Evolutionary conservation across 2,329 filamentous ascomycete species (phyloP).

Genomic region (Fusarium haematococcum): DNA sequence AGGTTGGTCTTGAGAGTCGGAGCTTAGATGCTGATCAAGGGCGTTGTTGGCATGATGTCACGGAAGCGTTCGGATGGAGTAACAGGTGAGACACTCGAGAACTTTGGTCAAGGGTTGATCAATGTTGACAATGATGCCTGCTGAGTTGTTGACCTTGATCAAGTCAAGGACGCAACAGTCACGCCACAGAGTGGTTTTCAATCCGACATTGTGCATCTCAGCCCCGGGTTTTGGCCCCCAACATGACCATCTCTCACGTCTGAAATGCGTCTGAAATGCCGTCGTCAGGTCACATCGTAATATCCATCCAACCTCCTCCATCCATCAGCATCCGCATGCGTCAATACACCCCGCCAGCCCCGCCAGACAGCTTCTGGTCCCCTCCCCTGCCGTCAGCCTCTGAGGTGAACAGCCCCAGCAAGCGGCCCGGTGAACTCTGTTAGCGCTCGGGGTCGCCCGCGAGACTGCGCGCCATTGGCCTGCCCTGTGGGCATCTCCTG

Average conservation of each 20-base stretch:
- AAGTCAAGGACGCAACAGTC: background rate
- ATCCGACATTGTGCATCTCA: background rate
- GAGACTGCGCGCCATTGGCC: constrained; percentile 33
- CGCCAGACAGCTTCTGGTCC: constrained; percentile 14
- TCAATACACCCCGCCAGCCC: constrained; percentile 16
- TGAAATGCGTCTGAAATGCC: constrained; percentile 2
- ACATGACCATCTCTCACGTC: background rate
- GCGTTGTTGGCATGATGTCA: background rate
- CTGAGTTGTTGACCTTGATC: background rate
- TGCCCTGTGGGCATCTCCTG: constrained; percentile 36
- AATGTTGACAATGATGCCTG: background rate
- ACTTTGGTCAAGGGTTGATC: background rate
- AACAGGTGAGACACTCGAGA: constrained; percentile 1
- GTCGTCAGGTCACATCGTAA: constrained; percentile 2
- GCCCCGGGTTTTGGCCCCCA: constrained; percentile 9
- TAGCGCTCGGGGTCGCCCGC: constrained; percentile 41
- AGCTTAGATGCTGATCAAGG: constrained; percentile 1
- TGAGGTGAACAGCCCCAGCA: constrained; percentile 32
- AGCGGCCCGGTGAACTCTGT: constrained; percentile 33
- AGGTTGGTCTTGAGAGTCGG: background rate
- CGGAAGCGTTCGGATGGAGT: background rate
- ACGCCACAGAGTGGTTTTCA: background rate
- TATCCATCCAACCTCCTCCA: background rate
- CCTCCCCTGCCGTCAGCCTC: constrained; percentile 32
- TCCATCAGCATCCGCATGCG: constrained; percentile 7